Conservation (phyloP, 164 flowering plant species). For the Macadamia tetraphylla region DNA sequence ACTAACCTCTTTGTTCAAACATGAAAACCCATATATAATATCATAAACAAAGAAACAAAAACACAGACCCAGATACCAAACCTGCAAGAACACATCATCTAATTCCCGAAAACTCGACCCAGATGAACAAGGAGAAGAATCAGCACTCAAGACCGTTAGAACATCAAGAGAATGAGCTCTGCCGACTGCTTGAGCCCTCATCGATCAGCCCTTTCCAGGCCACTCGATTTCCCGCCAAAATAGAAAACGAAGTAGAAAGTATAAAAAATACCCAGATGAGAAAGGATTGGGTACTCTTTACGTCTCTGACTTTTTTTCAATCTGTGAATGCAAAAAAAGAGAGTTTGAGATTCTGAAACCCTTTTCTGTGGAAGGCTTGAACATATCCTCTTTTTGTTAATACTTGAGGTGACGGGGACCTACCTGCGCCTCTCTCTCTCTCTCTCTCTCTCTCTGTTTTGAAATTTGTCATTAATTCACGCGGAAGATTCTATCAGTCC, state of each 20-base stretch:
- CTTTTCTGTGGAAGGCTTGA: too few species aligned
- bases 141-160: conserved; percentile 8
- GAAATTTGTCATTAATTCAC: too few species aligned
- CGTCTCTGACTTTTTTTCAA: too few species aligned
- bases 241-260: background rate
- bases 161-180: conserved; percentile 13
- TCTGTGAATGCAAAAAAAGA: too few species aligned
- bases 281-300: too few species aligned
- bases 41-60: background rate
- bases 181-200: conserved; percentile 1
- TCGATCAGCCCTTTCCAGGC: background rate
- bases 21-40: background rate
- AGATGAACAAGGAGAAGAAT: conserved; percentile 25
- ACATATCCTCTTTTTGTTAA: too few species aligned
- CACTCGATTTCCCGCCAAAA: background rate
- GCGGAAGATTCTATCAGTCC: too few species aligned
- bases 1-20: background rate
- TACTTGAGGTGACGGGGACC: too few species aligned
- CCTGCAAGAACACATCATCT: conserved; percentile 71
- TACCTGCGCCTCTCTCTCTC: too few species aligned
- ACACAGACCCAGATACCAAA: conserved; percentile 4
- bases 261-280: too few species aligned
- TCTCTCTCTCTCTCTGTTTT: too few species aligned
- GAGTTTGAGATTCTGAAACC: too few species aligned
- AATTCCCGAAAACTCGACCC: conserved; percentile 53